A percentile compares a stretch with the other conserved stretches of the same genome.
These are phyloP conservation scores for Nasturtium officinale DNA, from an alignment of 345 rosid genomes.

Conservation along the genomic window DNA sequence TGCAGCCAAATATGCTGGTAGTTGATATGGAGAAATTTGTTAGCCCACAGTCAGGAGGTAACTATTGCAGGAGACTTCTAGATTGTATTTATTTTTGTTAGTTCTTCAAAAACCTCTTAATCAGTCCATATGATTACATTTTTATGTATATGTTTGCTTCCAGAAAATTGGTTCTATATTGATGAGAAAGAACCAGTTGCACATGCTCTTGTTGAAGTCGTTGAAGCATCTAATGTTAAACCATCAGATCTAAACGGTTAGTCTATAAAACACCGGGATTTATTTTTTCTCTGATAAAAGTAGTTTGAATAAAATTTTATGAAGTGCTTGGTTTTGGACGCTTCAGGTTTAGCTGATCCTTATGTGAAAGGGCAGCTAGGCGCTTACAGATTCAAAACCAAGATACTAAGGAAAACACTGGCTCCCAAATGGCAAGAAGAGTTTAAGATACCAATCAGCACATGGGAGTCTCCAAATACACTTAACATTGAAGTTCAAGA, in stretches of 20 bases:
- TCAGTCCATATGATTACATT: slow-evolving; percentile 19
- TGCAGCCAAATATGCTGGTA: slow-evolving; percentile 98
- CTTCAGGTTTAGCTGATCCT: slow-evolving; percentile 92
- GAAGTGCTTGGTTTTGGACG: slow-evolving; percentile 22
- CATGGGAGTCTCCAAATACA: slow-evolving; percentile 74
- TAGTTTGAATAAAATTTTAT: not conserved
- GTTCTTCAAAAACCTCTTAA: not conserved
- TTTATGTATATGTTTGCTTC: slow-evolving; percentile 24
- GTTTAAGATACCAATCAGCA: slow-evolving; percentile 70
- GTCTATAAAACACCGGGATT: slow-evolving; percentile 31
- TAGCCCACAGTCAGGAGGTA: slow-evolving; percentile 61
- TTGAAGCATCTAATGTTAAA: slow-evolving; percentile 82
- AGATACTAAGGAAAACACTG: slow-evolving; percentile 65
- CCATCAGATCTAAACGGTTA: slow-evolving; percentile 86
- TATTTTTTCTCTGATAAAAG: not conserved
- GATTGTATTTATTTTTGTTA: slow-evolving; percentile 7
- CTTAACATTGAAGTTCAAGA: slow-evolving; percentile 77
- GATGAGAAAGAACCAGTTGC: slow-evolving; percentile 84
- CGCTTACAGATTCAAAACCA: slow-evolving; percentile 72
- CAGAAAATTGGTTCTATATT: slow-evolving; percentile 83
- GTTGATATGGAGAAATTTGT: slow-evolving; percentile 86
- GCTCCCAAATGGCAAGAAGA: slow-evolving; percentile 93
- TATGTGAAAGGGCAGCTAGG: slow-evolving; percentile 95
- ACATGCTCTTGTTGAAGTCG: slow-evolving; percentile 70
- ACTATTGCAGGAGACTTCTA: slow-evolving; percentile 4